Base-by-base conservation (phyloP, 306 rosid species). In the Quercus alba region DNA sequence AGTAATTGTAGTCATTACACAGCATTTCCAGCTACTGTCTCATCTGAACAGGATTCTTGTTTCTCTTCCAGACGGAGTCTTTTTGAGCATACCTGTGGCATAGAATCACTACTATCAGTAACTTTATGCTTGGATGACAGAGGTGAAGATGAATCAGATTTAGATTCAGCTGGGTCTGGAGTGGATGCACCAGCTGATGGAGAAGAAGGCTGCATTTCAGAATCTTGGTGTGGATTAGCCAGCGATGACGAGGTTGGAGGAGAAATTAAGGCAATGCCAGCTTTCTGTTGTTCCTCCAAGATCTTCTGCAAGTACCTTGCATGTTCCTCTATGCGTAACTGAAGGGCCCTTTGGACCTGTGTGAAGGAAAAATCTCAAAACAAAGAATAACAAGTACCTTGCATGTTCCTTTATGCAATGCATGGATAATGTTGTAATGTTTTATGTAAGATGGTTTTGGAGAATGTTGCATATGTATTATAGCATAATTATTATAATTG, bases 231-330 rank as follows among this genome's bases (percentile, higher is more conserved):
- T 21, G 73, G 69, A 59, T 64, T 76, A 1, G 79, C 51, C 79
- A 19, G 18, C 14, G 78, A 55, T 12, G 83, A 78, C 62, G 70
- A 33, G 26, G 83, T 78, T 81, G 78, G 85, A 6, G 88, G 55
- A 56, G 81, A 78, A 28, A 75, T 57, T 8, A 81, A 75, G 35
- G 85, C 83, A 30, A 77, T 61, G 73, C 85, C 85, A 6, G 85
- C 83, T 75, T 85, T 75, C 70, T 71, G 88, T 41, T 85, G 88
- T 58, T 63, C 85, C 72, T 71, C 88, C 52, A 85, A 75, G 68
- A 85, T 85, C 83, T 78, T 81, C 38, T 78, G 83, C 85, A 85
- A 81, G 88, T 85, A 85, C 26, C 76, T 75, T 25, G 85, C 88
- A 5, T 85, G 88, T 61, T 81, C 83, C 75, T 85, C 88, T 55